These are phyloP conservation scores for Erythrophleum ivorense DNA, from an alignment of 331 rosid genomes.

Conservation along the genomic window DNA sequence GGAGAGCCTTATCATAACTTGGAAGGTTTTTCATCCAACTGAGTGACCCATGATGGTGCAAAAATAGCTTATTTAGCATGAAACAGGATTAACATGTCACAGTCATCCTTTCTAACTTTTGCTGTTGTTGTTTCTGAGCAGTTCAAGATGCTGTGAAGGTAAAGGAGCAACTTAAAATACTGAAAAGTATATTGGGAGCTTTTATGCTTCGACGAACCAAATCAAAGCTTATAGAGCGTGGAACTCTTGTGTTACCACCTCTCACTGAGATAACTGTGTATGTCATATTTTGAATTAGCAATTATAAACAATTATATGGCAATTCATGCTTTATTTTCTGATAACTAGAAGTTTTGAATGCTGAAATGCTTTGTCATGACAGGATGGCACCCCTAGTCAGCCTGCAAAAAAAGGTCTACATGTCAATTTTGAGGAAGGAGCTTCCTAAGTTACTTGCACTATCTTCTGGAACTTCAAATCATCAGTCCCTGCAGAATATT, in stretches of 20 bases:
- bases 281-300: constrained; percentile 37
- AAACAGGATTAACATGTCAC: constrained; percentile 17
- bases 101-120: constrained; percentile 35
- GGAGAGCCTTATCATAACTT: constrained; percentile 34
- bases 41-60: constrained; percentile 28
- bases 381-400: constrained; percentile 82
- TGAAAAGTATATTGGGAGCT: constrained; percentile 73
- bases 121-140: constrained; percentile 47
- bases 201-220: constrained; percentile 94
- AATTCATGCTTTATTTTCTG: constrained; percentile 13
- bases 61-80: constrained; percentile 15
- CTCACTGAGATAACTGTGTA: constrained; percentile 90
- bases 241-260: constrained; percentile 79
- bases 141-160: constrained; percentile 57
- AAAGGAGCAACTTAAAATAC: constrained; percentile 58
- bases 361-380: constrained; percentile 42
- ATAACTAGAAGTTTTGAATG: constrained; percentile 25
- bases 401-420: constrained; percentile 84
- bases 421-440: constrained; percentile 89
- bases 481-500: constrained; percentile 83
- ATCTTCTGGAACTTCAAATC: constrained; percentile 77
- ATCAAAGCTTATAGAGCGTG: constrained; percentile 74
- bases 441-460: constrained; percentile 79
- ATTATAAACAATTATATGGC: background rate
- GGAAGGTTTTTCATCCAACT: constrained; percentile 34